A percentile compares a stretch with the other conserved stretches of the same genome.
Evolutionary conservation across 148 eudicot genomes (phyloP).

Genomic region (Drosera capensis): DNA sequence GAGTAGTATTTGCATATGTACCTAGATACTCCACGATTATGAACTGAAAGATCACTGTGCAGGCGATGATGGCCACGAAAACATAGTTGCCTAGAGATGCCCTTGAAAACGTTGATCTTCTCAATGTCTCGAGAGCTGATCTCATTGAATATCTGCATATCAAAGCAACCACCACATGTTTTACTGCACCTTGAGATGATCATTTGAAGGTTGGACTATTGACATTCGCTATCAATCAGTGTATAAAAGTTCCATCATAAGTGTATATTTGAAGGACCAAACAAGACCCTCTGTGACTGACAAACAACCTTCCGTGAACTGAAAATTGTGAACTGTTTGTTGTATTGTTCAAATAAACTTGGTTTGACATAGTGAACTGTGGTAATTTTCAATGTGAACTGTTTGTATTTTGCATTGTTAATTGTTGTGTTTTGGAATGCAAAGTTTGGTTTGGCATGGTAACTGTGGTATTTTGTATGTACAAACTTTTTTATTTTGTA

Average conservation of each 20-base stretch:
- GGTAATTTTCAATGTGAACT: no score
- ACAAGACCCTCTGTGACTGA: no score
- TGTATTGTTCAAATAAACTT: no score
- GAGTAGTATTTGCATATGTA: constrained; percentile 83
- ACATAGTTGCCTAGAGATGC: constrained; percentile 80
- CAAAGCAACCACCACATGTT: constrained; percentile 1
- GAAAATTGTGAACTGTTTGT: background rate
- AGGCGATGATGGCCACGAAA: constrained; percentile 43
- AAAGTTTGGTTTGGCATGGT: no score
- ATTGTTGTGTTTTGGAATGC: no score
- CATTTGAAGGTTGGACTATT: background rate
- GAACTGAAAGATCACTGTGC: constrained; percentile 70
- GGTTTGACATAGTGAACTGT: no score
- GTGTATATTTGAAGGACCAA: background rate
- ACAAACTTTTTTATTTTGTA: no score
- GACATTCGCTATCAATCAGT: background rate
- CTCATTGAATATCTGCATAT: constrained; percentile 79
- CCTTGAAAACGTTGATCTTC: constrained; percentile 59
- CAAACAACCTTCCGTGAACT: background rate
- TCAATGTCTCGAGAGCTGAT: constrained; percentile 94
- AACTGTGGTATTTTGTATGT: no score
- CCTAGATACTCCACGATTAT: constrained; percentile 79
- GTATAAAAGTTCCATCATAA: background rate
- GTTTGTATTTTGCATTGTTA: no score
- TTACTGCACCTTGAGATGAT: background rate